phyloP scores from a whole-genome alignment of 192 early-diverging fungal genomes.

The Backusella sp. region DNA sequence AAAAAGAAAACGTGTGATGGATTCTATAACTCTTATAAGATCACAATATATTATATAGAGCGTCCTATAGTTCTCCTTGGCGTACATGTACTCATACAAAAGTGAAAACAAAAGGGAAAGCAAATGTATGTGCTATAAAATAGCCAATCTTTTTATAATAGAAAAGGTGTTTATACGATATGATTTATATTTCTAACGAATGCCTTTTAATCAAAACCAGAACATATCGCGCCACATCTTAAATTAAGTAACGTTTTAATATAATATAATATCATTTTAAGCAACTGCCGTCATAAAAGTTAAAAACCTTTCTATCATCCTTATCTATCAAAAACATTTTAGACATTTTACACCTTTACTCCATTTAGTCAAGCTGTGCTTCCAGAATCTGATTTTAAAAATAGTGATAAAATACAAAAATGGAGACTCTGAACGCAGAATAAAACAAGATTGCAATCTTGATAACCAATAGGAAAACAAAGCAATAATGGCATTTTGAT shows the following conservation, averaged over 20 bases:
- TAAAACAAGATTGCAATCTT: neutral
- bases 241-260: neutral
- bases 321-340: neutral
- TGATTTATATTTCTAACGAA: neutral
- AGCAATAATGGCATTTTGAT: neutral
- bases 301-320: neutral
- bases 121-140: neutral
- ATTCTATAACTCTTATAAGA: neutral
- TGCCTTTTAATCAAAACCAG: conserved; percentile 4
- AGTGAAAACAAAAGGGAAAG: neutral
- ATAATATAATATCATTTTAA: neutral
- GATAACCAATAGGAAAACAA: neutral
- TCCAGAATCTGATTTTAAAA: neutral
- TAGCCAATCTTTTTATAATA: neutral
- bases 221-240: neutral
- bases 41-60: neutral
- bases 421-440: neutral
- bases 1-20: neutral
- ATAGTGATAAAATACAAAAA: neutral
- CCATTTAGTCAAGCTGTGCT: neutral
- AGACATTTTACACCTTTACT: neutral
- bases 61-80: neutral
- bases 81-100: neutral
- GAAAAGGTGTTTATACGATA: neutral
- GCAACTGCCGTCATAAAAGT: neutral